Percentiles rank a stretch among this genome's conserved stretches.
These are phyloP conservation scores for Lachnellula cervina DNA, from an alignment of 2,329 filamentous ascomycete species.

Conservation along the genomic window DNA sequence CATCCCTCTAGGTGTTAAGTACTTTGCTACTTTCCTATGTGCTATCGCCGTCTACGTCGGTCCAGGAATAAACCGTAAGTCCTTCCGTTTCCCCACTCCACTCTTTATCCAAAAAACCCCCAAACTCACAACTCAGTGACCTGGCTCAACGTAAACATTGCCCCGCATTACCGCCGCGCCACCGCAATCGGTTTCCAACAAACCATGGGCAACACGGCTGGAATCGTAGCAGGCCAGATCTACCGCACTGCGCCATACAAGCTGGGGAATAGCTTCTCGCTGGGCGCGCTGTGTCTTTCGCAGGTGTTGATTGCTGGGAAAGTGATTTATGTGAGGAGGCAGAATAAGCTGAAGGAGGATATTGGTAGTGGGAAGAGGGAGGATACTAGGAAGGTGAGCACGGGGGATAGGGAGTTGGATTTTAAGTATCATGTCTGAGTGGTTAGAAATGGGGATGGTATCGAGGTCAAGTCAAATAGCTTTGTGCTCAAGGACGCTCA, in stretches of 20 bases:
- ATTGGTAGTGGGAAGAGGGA: constrained; percentile 38
- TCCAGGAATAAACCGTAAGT: constrained; percentile 38
- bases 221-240: constrained; percentile 35
- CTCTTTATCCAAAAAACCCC: not conserved
- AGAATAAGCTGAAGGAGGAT: constrained; percentile 37
- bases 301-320: constrained; percentile 35
- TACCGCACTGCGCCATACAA: constrained; percentile 21
- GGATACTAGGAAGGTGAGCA: constrained; percentile 41
- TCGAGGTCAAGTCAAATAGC: not conserved
- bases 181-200: constrained; percentile 43
- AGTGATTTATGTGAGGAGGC: constrained; percentile 39
- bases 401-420: constrained; percentile 43
- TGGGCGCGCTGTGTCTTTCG: constrained; percentile 14
- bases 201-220: constrained; percentile 42
- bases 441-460: not conserved
- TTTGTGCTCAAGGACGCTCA: not conserved
- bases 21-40: constrained; percentile 46
- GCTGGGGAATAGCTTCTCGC: constrained; percentile 19
- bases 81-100: not conserved
- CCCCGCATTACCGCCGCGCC: constrained; percentile 42
- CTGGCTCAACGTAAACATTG: constrained; percentile 43
- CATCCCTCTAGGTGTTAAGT: constrained; percentile 29
- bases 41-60: constrained; percentile 44
- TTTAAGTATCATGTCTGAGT: constrained; percentile 40
- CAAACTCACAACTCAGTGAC: constrained; percentile 26